Base-by-base conservation (phyloP, 352 stramenopile species). In the Thraustotheca clavata region DNA sequence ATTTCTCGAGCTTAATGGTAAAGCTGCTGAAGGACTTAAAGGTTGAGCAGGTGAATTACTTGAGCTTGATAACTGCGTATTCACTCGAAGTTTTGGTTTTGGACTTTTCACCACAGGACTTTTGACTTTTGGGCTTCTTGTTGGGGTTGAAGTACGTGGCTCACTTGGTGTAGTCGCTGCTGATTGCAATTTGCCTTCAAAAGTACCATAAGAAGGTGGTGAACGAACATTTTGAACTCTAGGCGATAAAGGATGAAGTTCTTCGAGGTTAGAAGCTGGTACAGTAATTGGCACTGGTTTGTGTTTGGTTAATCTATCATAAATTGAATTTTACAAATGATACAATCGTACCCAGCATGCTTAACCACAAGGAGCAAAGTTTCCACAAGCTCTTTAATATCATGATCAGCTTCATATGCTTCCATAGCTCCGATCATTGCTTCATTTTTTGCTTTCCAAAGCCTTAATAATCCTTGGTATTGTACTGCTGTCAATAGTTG, bases 361-460 rank as follows among this genome's bases (percentile, higher is more conserved):
- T 92, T 92, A 22, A 92, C 80, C 16, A 92, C 78, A 5, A 92
- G 54, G n/a, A 88, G 62, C 54, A 92, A 46, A 22, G 83, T 92
- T 48, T 92, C 83, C 22, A 89, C 79, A 4, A 92, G 68, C 48
- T 92, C 83, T 26, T 80, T 80, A 11, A 88, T 73, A 41, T 92
- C 83, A 12, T 76, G 73, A 46, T 92, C 83, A 1, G 76, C 75
- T 29, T 82, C 76, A 60, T 88, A 91, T 0, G 79, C 83, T 43
- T 92, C 83, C 49, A 83, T 83, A 0, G 83, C 83, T 29, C 80
- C 83, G 49, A 85, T 67, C 22, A 92, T 72, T 11, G 83, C 83
- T 24, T 89, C 83, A 26, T 92, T 92, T 18, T 77, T 75, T 34
- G 74, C 74, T 24, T 84, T 72, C 34, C 80, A 88, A 9, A 92